A percentile compares a stretch with the other conserved stretches of the same genome.
These are phyloP conservation scores for Lactarius deliciosus DNA, from an alignment of 768 basidiomycete genomes.

Conservation along the genomic window DNA sequence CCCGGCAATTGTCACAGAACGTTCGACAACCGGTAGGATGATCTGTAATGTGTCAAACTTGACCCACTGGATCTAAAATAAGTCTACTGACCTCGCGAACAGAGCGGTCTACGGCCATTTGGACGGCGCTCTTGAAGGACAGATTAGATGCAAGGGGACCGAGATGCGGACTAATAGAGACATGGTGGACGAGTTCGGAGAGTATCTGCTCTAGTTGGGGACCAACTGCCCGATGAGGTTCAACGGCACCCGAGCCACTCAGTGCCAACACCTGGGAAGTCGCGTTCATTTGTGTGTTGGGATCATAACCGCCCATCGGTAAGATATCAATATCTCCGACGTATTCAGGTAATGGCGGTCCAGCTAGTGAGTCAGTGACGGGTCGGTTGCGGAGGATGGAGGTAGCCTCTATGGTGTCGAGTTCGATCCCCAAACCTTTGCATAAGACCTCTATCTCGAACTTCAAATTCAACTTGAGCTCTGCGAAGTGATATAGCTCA, in stretches of 20 bases:
- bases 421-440: constrained; percentile 84
- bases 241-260: constrained; percentile 57
- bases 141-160: constrained; percentile 74
- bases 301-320: constrained; percentile 71
- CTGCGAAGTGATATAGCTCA: constrained; percentile 96
- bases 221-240: constrained; percentile 65
- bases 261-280: constrained; percentile 66
- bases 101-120: constrained; percentile 88
- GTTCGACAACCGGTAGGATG: constrained; percentile 94
- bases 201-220: constrained; percentile 83
- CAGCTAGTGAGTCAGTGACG: constrained; percentile 52
- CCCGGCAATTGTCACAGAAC: constrained; percentile 97
- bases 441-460: constrained; percentile 98
- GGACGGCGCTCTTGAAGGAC: constrained; percentile 86
- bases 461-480: constrained; percentile 93
- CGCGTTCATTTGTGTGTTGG: constrained; percentile 45
- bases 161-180: constrained; percentile 77
- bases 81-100: constrained; percentile 78
- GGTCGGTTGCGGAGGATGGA: constrained; percentile 79
- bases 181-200: constrained; percentile 61
- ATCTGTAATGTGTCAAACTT: constrained; percentile 50
- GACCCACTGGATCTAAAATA: neutral
- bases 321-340: constrained; percentile 77
- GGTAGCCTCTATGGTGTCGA: constrained; percentile 82
- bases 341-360: constrained; percentile 73